A percentile compares a stretch with the other conserved stretches of the same genome.
Evolutionary conservation across 2,329 filamentous ascomycete genomes (phyloP).

Genomic region (Chaetomium sp.): DNA sequence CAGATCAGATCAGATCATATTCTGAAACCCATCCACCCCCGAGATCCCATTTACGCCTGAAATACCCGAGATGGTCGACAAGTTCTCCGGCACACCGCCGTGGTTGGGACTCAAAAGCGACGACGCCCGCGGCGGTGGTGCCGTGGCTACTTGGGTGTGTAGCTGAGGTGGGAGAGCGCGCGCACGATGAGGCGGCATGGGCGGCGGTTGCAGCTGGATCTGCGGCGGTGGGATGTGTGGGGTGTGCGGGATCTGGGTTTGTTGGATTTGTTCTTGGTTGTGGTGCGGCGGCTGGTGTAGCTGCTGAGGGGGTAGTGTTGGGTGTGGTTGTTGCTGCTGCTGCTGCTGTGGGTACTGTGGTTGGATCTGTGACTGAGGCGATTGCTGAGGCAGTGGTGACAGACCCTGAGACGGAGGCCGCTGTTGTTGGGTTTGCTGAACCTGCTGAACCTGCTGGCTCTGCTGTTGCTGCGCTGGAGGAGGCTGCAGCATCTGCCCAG

Average conservation of each 20-base stretch:
- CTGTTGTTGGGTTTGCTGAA: conserved; percentile 2
- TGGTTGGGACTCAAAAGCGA: conserved; percentile 23
- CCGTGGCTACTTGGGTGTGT: conserved; percentile 24
- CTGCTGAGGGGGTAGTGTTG: conserved; percentile 24
- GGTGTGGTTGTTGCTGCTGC: conserved; percentile 21
- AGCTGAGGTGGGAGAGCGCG: conserved; percentile 20
- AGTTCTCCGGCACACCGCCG: too few relatives aligned
- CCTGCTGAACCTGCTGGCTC: conserved; percentile 20
- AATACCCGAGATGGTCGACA: too few relatives aligned
- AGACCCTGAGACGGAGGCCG: conserved; percentile 7
- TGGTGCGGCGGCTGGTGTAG: conserved; percentile 6
- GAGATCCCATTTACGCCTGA: conserved; percentile 4
- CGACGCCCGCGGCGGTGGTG: conserved; percentile 28
- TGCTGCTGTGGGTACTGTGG: conserved; percentile 6
- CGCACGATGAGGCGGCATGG: conserved; percentile 16
- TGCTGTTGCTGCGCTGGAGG: conserved; percentile 25
- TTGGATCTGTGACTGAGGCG: conserved; percentile 11
- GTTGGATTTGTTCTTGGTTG: too few relatives aligned
- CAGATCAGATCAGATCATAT: conserved; percentile 38
- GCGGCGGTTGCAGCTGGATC: conserved; percentile 19
- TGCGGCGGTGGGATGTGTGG: conserved; percentile 1
- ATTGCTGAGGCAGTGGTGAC: conserved; percentile 21
- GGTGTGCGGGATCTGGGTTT: too few relatives aligned
- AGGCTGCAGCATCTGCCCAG: conserved; percentile 22
- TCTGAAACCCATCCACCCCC: conserved; percentile 34